Conservation (phyloP, 192 early-diverging fungal genomes). For the Gryganskiella cystojenkinii region DNA sequence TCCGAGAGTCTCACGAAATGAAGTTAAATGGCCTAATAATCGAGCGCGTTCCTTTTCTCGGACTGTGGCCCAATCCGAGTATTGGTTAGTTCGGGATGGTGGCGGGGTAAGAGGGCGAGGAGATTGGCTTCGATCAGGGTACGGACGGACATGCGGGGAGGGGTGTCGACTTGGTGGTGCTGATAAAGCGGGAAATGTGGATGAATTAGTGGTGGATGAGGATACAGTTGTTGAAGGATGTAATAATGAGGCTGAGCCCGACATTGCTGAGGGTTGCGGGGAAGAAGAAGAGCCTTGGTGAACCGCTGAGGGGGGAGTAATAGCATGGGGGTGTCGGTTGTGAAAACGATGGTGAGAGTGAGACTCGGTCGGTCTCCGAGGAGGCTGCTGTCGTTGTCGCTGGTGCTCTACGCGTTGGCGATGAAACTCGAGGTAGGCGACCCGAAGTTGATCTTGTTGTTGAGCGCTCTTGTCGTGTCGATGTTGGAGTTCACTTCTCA, state of each 20-base stretch:
- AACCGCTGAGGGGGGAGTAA: background rate
- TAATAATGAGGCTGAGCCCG: background rate
- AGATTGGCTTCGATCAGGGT: background rate
- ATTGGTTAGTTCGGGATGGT: background rate
- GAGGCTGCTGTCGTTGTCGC: constrained; percentile 14
- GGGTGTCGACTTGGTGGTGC: background rate
- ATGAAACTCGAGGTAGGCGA: constrained; percentile 24
- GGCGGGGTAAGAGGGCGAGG: background rate
- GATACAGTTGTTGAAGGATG: too few species aligned
- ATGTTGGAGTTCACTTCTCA: constrained; percentile 3
- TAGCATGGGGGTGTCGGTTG: background rate
- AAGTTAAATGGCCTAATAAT: constrained; percentile 1
- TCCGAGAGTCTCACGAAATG: background rate
- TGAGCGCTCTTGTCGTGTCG: background rate
- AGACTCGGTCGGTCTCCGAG: background rate
- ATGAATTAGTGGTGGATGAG: too few species aligned
- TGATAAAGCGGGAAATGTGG: background rate
- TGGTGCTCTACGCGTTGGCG: constrained; percentile 20
- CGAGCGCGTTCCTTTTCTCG: constrained; percentile 21
- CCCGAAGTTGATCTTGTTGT: constrained; percentile 8
- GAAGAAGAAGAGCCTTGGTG: background rate
- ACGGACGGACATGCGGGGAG: background rate
- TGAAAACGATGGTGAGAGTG: constrained; percentile 1
- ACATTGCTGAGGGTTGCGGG: background rate
- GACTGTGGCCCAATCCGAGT: constrained; percentile 10